Conservation (phyloP, 345 rosid genomes). For the Litchi chinensis region DNA sequence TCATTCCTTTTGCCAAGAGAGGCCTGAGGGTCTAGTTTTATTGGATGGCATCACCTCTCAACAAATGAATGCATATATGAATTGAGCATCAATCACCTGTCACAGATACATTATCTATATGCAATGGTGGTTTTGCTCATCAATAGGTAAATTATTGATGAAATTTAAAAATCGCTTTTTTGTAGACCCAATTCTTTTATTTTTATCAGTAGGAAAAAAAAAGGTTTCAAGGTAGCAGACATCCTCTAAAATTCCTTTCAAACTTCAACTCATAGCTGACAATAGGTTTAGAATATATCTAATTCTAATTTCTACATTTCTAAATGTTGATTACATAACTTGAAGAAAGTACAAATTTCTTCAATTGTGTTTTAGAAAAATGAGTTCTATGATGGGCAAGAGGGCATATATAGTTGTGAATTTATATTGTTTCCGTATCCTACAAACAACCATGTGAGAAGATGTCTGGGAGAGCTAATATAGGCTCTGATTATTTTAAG, state of each 20-base stretch:
- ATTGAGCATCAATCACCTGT: background rate
- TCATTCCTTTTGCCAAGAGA: background rate
- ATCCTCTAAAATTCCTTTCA: background rate
- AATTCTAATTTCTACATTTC: background rate
- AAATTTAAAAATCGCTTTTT: background rate
- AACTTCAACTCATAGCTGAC: background rate
- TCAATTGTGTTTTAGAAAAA: background rate
- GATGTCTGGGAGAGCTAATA: slow-evolving; percentile 5
- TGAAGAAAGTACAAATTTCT: slow-evolving; percentile 1
- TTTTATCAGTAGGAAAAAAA: background rate
- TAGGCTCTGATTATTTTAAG: background rate
- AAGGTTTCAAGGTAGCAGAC: background rate
- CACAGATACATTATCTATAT: background rate
- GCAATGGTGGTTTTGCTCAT: background rate
- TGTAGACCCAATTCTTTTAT: background rate
- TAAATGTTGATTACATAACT: background rate
- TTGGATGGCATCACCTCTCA: background rate
- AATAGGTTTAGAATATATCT: background rate
- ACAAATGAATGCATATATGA: background rate
- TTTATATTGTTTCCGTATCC: background rate
- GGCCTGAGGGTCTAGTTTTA: background rate
- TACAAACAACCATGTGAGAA: background rate
- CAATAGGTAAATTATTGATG: background rate
- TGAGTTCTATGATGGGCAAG: background rate
- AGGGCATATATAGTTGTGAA: background rate